Base-by-base conservation (phyloP, 148 eudicot genomes). In the Rhododendron kiyosumense region DNA sequence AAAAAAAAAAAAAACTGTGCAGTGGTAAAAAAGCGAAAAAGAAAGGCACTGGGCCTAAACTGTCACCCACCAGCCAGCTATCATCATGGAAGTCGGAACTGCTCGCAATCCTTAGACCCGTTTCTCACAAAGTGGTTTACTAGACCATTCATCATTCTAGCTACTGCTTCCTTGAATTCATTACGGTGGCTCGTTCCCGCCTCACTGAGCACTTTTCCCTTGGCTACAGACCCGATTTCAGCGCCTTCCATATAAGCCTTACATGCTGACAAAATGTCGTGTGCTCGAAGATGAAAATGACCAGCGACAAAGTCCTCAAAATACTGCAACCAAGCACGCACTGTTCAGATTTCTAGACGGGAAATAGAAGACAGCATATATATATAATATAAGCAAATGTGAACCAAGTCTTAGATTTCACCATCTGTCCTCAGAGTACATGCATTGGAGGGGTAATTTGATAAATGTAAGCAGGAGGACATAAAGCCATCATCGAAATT, bases 271-370 rank as follows among this genome's bases (percentile, higher is more conserved):
- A 95, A 83, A 30, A 95, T 94, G 78, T 90, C 91, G 34, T 81
- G 85, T n/a, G 96, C 92, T 54, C 88, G 88, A 79, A 90, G 75
- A 57, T 88, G 91, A 85, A 95, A 94, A 89, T 93, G 94, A 30
- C 95, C 94, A 24, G 89, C 85, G 24, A 92, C 96, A 85, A 95
- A 86, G 81, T 91, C 95, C 89, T 92, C 98, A 87, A 92, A 95
- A 86, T 95, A 87, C 97, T 96, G 98, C 89, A 87, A 83, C 57
- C 80, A 81, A 87, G 67, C 43, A 79, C 15, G n/a, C 1, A 26
- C 57, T 1, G 57, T 17, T 48, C 59, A 48, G 14, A n/a, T 51
- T 26, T 15, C 14, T 5, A 2, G 1, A 49, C 14, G 17, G 12
- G 24, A 15, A 79, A 78, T 28, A n/a, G 36, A 3, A 30, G 63